Evolutionary conservation across 2,329 filamentous ascomycete genomes (phyloP).

Genomic region (Colletotrichum ledebouriae): DNA sequence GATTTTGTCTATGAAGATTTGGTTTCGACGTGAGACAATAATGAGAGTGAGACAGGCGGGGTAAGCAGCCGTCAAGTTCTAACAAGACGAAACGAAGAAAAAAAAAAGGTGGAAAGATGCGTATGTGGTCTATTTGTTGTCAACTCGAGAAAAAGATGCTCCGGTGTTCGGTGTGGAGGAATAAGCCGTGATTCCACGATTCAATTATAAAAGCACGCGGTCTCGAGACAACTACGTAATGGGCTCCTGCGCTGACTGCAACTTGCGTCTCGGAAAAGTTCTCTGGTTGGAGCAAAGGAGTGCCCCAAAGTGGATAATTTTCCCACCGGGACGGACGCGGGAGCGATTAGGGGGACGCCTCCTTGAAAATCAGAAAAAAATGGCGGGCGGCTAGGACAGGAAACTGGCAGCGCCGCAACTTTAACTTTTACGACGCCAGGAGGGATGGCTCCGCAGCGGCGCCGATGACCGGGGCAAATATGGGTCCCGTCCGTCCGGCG

Average conservation of each 20-base stretch:
- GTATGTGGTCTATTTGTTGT: constrained; percentile 11
- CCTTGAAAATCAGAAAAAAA: constrained; percentile 7
- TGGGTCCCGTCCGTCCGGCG: constrained; percentile 11
- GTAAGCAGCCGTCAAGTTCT: not conserved
- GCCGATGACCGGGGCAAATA: constrained; percentile 37
- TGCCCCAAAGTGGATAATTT: not conserved
- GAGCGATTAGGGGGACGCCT: not conserved
- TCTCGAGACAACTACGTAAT: constrained; percentile 24
- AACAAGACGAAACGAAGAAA: not conserved
- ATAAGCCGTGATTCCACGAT: constrained; percentile 10
- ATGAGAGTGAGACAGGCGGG: constrained; percentile 9
- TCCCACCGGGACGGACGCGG: constrained; percentile 5
- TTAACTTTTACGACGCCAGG: not conserved
- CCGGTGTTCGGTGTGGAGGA: constrained; percentile 21
- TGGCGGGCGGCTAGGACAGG: not conserved
- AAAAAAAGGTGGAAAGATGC: not conserved
- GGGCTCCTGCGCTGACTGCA: not conserved
- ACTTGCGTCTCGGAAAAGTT: constrained; percentile 23
- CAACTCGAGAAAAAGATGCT: not conserved
- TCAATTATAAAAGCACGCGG: constrained; percentile 32
- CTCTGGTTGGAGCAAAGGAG: constrained; percentile 13
- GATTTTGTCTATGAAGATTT: not conserved
- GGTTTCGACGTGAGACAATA: not conserved
- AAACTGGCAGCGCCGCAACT: constrained; percentile 3
- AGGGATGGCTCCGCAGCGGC: constrained; percentile 15